Evolutionary conservation across 768 basidiomycete species (phyloP), one percentile per base, ranked within the genome.

Genomic region (Hypholoma fasciculare): DNA sequence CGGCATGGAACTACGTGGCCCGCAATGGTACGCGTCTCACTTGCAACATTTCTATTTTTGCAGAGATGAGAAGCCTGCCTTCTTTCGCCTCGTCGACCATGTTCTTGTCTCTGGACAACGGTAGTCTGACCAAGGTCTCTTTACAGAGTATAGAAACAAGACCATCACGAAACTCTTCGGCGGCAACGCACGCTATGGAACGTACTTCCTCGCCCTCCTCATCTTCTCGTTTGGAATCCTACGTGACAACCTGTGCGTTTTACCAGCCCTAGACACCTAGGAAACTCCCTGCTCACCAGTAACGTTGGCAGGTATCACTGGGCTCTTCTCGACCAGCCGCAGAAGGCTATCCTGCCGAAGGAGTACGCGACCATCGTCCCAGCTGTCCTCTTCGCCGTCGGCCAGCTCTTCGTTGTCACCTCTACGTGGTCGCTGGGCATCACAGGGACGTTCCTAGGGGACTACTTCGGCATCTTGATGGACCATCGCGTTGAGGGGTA

Each of bases 1-100:
- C 87, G 1, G 94, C 89, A 58, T 99, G 96, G 96, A 99, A 99
- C 72, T 86, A 94, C 61, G 86, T 96, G 27, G 96, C 96, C 23
- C 88, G 87, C 56, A 94, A 96, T 76, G 94, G 94, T 94, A 61
- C 49, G 85, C 75, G n/a, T 61, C 38, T 50, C 36, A 34, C 27
- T 38, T 17, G 16, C 14, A 16, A 26, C 23, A 23, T 23, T 52
- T 50, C 52, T 55, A 56, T 55, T 27, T 52, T 52, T 48, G 36
- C 36, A 51, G 47, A 39, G 30, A 30, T 7, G 17, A 48, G 30
- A 39, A 17, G 36, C 42, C 23, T n/a, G 17, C 19, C 34, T 44
- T 57, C n/a, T 46, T 36, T 47, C 54, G 43, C 46, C 38, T 55
- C 16, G 50, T 42, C 17, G 17, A 38, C 34, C 9, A 17, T 47